Evolutionary conservation across 768 basidiomycete species (phyloP), one percentile per base, ranked within the genome.

Genomic region (Podaxis mareebaensis): DNA sequence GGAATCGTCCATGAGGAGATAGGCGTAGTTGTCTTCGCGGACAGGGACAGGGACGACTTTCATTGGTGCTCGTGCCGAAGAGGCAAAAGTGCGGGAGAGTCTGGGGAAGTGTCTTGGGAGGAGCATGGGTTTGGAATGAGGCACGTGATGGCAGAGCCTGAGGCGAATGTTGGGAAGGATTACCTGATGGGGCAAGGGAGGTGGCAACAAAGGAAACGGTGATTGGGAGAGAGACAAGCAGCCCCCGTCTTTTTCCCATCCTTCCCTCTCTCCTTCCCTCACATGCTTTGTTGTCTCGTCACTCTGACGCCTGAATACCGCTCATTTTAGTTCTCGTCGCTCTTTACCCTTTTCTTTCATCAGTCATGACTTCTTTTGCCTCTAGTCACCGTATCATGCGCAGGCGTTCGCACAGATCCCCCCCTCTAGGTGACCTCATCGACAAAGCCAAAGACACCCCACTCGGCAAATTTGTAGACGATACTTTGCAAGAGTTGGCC

Each of bases 11-110:
- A 94, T 77, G 75, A 95, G 77, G 17, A 94, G 81, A 72, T 94
- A 94, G 10, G 92, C 90, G 68, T 94, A 95, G 73, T 95, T 95
- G 74, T 95, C 93, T 33, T 84, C 75, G 65, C 88, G 83, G 60
- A 93, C 90, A 39, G 89, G 92, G 3, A 95, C 85, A 2, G 93
- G 86, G 13, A 94, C 76, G 71, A 95, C 78, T 67, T 83, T 85
- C 93, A 95, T 95, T 55, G 53, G 36, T 15, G 58, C 58, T 44
- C 26, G 63, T 52, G 57, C 20, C 44, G 64, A 51, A 12, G 53
- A 44, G 58, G 64, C 40, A 24, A 49, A 53, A 26, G 57, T 36
- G 49, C 49, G 51, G 44, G 12, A 13, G 28, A 40, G 58, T 44
- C 13, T 24, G 36, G 12, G 20, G 42, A 49, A 22, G 8, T 2